A percentile compares a stretch with the other conserved stretches of the same genome.
Evolutionary conservation across 2,329 filamentous ascomycete species (phyloP).

Genomic region (Colletotrichum phormii): DNA sequence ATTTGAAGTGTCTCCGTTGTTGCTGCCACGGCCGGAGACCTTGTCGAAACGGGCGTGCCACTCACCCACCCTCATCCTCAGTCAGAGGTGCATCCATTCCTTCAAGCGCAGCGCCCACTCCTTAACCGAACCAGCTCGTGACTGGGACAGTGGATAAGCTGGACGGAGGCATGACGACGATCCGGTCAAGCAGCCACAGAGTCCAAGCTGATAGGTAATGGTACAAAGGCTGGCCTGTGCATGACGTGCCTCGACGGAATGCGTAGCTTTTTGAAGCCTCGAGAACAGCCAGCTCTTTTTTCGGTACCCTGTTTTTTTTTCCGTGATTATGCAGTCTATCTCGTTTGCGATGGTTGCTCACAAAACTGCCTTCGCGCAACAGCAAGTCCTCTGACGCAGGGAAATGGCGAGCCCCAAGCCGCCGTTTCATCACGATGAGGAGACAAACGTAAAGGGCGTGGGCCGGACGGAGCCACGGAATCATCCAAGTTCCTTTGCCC

Average conservation of each 20-base stretch:
- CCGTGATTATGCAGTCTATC: neutral
- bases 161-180: constrained; percentile 7
- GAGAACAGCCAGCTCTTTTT: neutral
- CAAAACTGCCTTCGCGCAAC: neutral
- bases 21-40: constrained; percentile 19
- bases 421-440: constrained; percentile 24
- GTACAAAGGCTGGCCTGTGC: constrained; percentile 28
- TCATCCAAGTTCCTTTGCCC: constrained; percentile 11
- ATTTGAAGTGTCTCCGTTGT: neutral
- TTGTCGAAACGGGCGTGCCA: constrained; percentile 32
- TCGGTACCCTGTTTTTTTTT: neutral
- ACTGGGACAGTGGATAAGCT: constrained; percentile 17
- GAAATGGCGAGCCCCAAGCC: constrained; percentile 22
- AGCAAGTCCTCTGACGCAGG: neutral
- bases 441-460: constrained; percentile 6
- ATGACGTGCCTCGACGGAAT: constrained; percentile 27
- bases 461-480: constrained; percentile 19
- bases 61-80: constrained; percentile 26
- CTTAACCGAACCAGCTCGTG: constrained; percentile 7
- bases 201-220: neutral
- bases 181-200: constrained; percentile 3
- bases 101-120: constrained; percentile 8
- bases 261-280: neutral
- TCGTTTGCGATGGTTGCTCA: neutral
- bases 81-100: constrained; percentile 26